Conservation (phyloP, 2,329 filamentous ascomycete genomes). For the Didymella lethalis region DNA sequence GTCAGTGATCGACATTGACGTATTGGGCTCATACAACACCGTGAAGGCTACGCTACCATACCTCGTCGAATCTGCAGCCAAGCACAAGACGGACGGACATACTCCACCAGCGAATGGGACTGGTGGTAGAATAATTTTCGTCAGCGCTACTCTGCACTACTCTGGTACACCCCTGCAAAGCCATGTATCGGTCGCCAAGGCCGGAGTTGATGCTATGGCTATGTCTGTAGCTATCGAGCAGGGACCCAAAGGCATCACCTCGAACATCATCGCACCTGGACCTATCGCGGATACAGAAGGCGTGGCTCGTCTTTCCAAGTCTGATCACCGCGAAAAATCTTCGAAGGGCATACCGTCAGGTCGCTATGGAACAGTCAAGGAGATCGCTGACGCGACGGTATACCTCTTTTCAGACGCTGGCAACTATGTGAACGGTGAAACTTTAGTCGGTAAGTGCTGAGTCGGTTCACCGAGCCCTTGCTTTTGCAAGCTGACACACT, state of each 20-base stretch:
- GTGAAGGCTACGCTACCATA: slow-evolving; percentile 89
- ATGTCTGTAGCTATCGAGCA: slow-evolving; percentile 85
- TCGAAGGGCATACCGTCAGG: slow-evolving; percentile 69
- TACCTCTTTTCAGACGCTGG: slow-evolving; percentile 87
- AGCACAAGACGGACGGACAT: slow-evolving; percentile 67
- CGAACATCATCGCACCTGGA: slow-evolving; percentile 88
- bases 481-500: slow-evolving; percentile 25
- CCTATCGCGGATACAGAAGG: slow-evolving; percentile 83
- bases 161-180: slow-evolving; percentile 84
- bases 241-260: slow-evolving; percentile 83
- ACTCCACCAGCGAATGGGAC: slow-evolving; percentile 59
- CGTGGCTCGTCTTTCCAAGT: slow-evolving; percentile 54
- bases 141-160: slow-evolving; percentile 92
- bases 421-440: slow-evolving; percentile 84
- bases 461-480: not conserved
- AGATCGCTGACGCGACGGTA: slow-evolving; percentile 92
- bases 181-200: slow-evolving; percentile 92
- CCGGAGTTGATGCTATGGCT: slow-evolving; percentile 85
- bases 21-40: slow-evolving; percentile 92
- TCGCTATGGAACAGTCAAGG: slow-evolving; percentile 78
- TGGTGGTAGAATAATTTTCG: slow-evolving; percentile 85
- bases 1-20: slow-evolving; percentile 94
- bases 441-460: slow-evolving; percentile 71
- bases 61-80: slow-evolving; percentile 75
- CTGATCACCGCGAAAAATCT: slow-evolving; percentile 40